Conservation (phyloP, 192 early-diverging fungal genomes). For the Piromyces sp. region DNA sequence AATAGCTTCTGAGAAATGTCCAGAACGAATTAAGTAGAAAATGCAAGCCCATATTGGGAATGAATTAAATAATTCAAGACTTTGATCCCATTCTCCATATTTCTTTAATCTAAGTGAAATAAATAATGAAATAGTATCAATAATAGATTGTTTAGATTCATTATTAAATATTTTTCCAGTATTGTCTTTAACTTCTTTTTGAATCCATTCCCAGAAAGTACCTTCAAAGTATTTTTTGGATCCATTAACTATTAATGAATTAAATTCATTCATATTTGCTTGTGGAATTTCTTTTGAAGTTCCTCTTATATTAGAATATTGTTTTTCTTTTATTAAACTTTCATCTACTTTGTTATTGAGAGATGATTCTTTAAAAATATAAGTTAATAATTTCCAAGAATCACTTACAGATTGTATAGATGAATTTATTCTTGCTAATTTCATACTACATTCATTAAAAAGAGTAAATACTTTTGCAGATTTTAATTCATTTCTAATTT, state of each 20-base stretch:
- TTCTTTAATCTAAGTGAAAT: background rate
- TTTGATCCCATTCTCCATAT: background rate
- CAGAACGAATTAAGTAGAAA: constrained; percentile 63
- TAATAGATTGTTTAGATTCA: background rate
- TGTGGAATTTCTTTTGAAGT: background rate
- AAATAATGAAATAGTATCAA: background rate
- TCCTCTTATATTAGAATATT: background rate
- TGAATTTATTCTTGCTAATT: background rate
- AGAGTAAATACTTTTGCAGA: background rate
- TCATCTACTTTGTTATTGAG: background rate
- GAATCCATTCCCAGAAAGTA: background rate
- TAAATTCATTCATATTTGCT: background rate
- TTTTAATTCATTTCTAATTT: background rate
- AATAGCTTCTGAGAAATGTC: constrained; percentile 44
- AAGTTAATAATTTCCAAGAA: background rate
- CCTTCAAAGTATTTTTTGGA: background rate
- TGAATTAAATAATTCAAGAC: background rate
- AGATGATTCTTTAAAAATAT: background rate
- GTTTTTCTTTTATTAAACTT: background rate
- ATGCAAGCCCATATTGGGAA: constrained; percentile 69
- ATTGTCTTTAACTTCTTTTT: background rate
- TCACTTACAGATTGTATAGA: background rate
- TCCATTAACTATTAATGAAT: background rate
- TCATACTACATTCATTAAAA: background rate
- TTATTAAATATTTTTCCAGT: background rate